Base-by-base conservation (phyloP, 2,329 filamentous ascomycete genomes). In the Beauveria caledonica region DNA sequence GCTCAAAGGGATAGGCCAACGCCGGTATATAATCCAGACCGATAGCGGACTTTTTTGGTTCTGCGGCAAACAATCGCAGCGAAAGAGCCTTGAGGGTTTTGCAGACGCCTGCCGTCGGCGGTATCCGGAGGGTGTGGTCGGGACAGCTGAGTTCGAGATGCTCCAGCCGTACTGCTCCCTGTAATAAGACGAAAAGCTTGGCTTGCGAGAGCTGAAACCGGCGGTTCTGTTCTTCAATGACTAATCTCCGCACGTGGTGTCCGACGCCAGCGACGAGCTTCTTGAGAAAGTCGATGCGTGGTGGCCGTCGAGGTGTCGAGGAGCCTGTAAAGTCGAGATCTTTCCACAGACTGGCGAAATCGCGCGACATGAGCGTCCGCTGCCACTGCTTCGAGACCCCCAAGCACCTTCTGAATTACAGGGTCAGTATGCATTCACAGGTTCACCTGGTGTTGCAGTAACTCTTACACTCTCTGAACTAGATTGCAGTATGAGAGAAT, bases 401-500 rank as follows among this genome's bases (percentile, higher is more conserved):
- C 15, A 73, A 59, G 46, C 73, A 75, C 45, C 64, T 29, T 46
- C 57, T 59, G 7, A 3, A 5, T 29, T 13, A 9, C 13, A 17
- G 10, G 17, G 25, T 51, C 11, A 59, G 25, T 4, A 29, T 19
- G 5, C 27, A 27, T 13, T 17, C 8, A 33, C 17, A 23, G 2
- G 17, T 10, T 17, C 36, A 11, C 19, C n/a, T 36, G 10, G 7
- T n/a, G 3, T 33, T 44, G 23, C 9, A n/a, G 10, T 3, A 39
- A 21, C 1, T 64, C 66, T 39, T 66, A 73, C 69, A 72, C 67
- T 11, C 72, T 62, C 11, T 68, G 66, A 4, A 63, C 55, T n/a
- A 75, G 67, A 54, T 73, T 71, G 9, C 76, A 62, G 44, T 68
- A 68, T 15, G 66, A 66, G 40, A 76, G 72, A 8, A 77, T 72